Base-by-base conservation (phyloP, 2,329 filamentous ascomycete genomes). In the Cladophialophora yegresii region DNA sequence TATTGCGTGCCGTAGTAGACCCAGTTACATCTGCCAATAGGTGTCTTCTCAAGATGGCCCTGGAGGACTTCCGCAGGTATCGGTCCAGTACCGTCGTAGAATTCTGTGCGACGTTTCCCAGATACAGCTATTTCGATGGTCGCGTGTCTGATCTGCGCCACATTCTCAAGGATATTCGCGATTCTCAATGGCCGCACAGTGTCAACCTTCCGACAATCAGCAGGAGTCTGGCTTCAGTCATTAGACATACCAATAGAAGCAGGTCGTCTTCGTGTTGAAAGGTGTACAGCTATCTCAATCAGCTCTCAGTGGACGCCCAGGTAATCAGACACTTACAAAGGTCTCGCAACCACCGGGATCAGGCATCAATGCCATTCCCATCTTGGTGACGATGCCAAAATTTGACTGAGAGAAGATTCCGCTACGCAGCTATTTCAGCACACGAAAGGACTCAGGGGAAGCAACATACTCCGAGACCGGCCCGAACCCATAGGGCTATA, bases 361-460 rank as follows among this genome's bases (percentile, higher is more conserved):
- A 1, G 80, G 79, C 83, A 85, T 84, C 47, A 85, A 74, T 73
- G 64, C 64, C 53, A 85, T 78, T 0, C 83, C 83, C 77, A 85
- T 82, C 72, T 85, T 85, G 2, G 81, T 82, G 23, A 64, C 53
- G 20, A 64, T 57, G 13, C 62, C 75, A 77, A 78, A 62, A 63
- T 72, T 71, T 32, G 63, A 66, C 50, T 72, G 71, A 13, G 62
- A 68, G 61, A 72, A 72, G 12, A 72, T 71, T 8, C 76, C 76
- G 64, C 36, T 43, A 20, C 5, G 36, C 16, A 43, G 13, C 55
- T 50, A 26, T 51, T 13, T 51, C 22, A 51, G 22, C 36, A 20
- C 8, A 7, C 4, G 36, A 4, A 9, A 26, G 13, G 4, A 8
- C 5, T 12, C 20, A 12, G 8, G 22, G 20, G 47, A n/a, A 23